Evolutionary conservation across 2,329 filamentous ascomycete genomes (phyloP), one percentile per base, ranked within the genome.

Genomic region (Ophiostoma sp.): DNA sequence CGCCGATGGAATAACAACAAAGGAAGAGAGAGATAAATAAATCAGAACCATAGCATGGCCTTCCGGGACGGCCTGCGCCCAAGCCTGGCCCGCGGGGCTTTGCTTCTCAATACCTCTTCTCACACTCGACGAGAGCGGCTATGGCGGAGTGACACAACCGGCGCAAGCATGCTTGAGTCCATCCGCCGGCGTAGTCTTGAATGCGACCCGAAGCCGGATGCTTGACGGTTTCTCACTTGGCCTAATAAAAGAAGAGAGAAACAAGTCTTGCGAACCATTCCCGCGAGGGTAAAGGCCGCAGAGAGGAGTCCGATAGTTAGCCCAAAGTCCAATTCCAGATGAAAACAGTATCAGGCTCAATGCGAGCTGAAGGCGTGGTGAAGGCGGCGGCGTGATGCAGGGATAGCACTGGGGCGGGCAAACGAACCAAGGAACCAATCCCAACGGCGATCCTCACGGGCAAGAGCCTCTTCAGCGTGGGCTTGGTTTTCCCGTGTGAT

Each of bases 351-450:
- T 7, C 27, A 27, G n/a, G 6, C 4, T 42, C 60, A 44, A 16
- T 64, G 63, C 9, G 63, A 63, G 27, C 27, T 27, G 27, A 27
- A 27, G 27, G 27, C 27, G 27, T 27, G 27, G 16, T 63, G 60
- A 40, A 63, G 60, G 40, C 40, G 60, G 60, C 49, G 70, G n/a
- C 67, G 63, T 9, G 68, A 60, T 14, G 70, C 49, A 3, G 71
- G 45, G 76, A 49, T 82, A 79, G 60, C 42, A 40, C 72, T 80
- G 78, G 64, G 76, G 76, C 65, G 76, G 40, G 71, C 69, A 69
- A 72, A 80, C 83, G 77, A 75, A 86, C 85, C 79, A 16, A 88
- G 75, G 70, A 87, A 83, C 79, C 81, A 85, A 75, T 88, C 86
- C 85, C 85, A 88, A 64, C 84, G 80, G 69, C 80, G 78, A 72